phyloP scores from a whole-genome alignment of 192 early-diverging fungal species.

The Pecoramyces ruminantium region DNA sequence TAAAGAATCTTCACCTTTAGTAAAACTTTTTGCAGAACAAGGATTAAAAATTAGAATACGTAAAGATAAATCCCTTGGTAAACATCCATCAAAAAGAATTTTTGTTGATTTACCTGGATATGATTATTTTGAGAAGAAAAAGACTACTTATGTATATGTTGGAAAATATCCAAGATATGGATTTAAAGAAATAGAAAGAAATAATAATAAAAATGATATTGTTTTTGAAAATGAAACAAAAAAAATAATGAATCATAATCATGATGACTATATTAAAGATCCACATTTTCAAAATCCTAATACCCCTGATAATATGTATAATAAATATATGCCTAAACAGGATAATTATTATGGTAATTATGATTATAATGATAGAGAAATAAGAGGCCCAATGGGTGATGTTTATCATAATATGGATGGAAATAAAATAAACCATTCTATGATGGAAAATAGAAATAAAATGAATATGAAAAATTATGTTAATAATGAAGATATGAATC shows the following conservation, averaged over 20 bases:
- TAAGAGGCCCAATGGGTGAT: background rate
- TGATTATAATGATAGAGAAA: background rate
- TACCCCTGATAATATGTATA: background rate
- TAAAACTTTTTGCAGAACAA: constrained; percentile 68
- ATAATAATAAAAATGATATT: background rate
- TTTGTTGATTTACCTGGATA: background rate
- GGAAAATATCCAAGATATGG: background rate
- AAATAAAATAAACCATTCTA: background rate
- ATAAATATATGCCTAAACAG: background rate
- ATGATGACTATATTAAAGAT: background rate
- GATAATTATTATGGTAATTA: background rate
- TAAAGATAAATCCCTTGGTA: constrained; percentile 43
- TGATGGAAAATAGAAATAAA: background rate
- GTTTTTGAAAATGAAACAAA: background rate
- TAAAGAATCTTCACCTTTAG: background rate
- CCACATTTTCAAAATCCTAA: background rate
- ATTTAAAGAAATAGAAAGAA: background rate
- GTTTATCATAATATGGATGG: background rate
- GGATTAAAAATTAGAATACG: constrained; percentile 87
- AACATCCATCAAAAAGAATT: background rate
- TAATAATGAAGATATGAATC: background rate
- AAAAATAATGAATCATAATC: background rate
- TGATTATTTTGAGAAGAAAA: background rate
- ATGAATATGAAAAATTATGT: background rate
- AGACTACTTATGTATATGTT: background rate